Evolutionary conservation across 2,329 filamentous ascomycete species (phyloP).

Genomic region (Sclerotinia nivalis): DNA sequence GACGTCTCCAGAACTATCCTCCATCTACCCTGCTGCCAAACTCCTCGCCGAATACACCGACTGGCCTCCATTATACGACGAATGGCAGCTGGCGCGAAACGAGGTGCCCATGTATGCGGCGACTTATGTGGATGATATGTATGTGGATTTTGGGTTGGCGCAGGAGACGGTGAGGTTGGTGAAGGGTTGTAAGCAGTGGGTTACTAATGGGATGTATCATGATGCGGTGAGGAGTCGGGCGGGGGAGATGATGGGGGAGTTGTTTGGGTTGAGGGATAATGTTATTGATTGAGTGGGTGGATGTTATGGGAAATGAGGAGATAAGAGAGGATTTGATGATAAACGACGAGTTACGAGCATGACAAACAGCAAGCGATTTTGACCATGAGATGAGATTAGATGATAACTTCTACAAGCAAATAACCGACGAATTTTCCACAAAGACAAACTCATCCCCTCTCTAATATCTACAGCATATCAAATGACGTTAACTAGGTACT

Average conservation of each 20-base stretch:
- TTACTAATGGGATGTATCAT: constrained; percentile 87
- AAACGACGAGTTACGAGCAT: neutral
- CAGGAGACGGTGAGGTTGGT: constrained; percentile 73
- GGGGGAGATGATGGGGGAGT: constrained; percentile 72
- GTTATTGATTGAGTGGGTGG: constrained; percentile 50
- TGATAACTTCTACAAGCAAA: too few species aligned
- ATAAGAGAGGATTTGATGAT: neutral
- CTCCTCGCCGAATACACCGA: constrained; percentile 65
- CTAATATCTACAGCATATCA: too few species aligned
- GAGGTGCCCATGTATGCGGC: constrained; percentile 84
- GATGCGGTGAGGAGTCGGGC: constrained; percentile 73
- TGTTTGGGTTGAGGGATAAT: constrained; percentile 76
- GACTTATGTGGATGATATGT: constrained; percentile 86
- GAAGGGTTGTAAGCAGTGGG: constrained; percentile 74
- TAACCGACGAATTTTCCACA: too few species aligned
- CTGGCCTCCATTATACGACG: constrained; percentile 79
- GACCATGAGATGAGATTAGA: too few species aligned
- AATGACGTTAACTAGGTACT: too few species aligned
- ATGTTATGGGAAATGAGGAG: too few species aligned
- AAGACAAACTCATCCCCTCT: too few species aligned
- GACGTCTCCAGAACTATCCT: constrained; percentile 72
- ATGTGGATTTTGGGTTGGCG: constrained; percentile 77
- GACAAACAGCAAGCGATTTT: too few species aligned
- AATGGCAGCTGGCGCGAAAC: constrained; percentile 71
- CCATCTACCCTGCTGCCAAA: constrained; percentile 67